Conservation (phyloP, 129 eudicot species). For the Apium graveolens region DNA sequence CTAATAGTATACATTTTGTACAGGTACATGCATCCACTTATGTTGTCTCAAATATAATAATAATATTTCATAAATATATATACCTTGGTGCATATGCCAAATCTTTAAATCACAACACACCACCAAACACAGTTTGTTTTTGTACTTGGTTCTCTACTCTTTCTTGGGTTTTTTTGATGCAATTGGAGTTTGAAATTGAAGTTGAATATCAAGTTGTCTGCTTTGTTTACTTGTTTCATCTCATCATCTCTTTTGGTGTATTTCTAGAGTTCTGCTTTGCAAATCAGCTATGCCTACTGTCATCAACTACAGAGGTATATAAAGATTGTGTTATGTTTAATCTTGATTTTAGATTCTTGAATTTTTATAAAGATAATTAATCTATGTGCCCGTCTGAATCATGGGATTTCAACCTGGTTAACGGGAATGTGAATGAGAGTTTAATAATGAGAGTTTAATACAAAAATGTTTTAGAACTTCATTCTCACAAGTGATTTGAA, state of each 20-base stretch:
- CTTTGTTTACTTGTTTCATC: slow-evolving; percentile 31
- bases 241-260: slow-evolving; percentile 24
- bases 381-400: no score
- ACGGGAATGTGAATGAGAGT: no score
- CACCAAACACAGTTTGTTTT: not conserved
- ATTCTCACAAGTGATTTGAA: no score
- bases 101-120: not conserved
- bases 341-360: not conserved
- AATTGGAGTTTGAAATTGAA: slow-evolving; percentile 25
- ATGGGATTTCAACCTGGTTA: no score
- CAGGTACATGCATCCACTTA: slow-evolving; percentile 25
- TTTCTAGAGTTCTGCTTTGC: slow-evolving; percentile 28
- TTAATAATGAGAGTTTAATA: no score
- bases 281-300: slow-evolving; percentile 66
- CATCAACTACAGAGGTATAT: slow-evolving; percentile 77
- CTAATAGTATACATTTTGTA: no score
- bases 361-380: not conserved
- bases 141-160: slow-evolving; percentile 1
- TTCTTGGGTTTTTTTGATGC: slow-evolving; percentile 60
- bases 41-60: not conserved
- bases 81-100: not conserved
- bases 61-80: slow-evolving; percentile 12
- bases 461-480: no score
- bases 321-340: not conserved
- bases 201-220: slow-evolving; percentile 15